Base-by-base conservation (phyloP, 306 rosid species). In the Cucurbita moschata region DNA sequence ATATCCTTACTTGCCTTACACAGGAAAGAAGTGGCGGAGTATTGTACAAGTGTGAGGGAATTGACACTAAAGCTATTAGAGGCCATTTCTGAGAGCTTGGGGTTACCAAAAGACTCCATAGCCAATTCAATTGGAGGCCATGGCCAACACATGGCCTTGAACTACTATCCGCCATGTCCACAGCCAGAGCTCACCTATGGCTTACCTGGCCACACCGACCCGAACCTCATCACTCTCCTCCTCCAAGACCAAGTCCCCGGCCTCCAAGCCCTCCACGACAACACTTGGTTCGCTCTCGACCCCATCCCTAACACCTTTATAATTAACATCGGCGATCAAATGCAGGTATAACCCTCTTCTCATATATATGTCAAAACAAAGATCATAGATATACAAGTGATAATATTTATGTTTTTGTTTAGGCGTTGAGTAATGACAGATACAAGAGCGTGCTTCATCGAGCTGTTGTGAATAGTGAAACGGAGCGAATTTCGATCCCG, bases 201-300 rank as follows among this genome's bases (percentile, higher is more conserved):
- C 52, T 75, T 86, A 76, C 87, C 89, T 0, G 77, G 80, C 37
- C 89, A 86, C 49, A 83, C 89, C 1, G 89, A 86, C 42, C 75
- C 82, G 5, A 86, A 86, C 62, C 75, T 83, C 26, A 81, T 86
- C 74, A 86, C 87, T 10, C 35, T 86, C 47, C 81, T 86, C 53
- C 87, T 86, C 46, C 89, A 83, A 72, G 89, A 86, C 57, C 73
- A 83, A 5, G 87, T 83, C 5, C 83, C 89, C 13, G 89, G 89
- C 43, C 80, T 86, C 43, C 89, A 86, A 70, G 89, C 83, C 57
- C 77, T 79, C 10, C 70, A 57, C 8, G 50, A 86, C n/a, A 85
- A 82, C 10, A 79, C 69, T 49, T 86, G 87, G 89, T 47, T 83
- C 23, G 73, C 87, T 2, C 83, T 86, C 42, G 62, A 78, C 62